Conservation (phyloP, 345 rosid species). For the Eucalyptus tenuipes region DNA sequence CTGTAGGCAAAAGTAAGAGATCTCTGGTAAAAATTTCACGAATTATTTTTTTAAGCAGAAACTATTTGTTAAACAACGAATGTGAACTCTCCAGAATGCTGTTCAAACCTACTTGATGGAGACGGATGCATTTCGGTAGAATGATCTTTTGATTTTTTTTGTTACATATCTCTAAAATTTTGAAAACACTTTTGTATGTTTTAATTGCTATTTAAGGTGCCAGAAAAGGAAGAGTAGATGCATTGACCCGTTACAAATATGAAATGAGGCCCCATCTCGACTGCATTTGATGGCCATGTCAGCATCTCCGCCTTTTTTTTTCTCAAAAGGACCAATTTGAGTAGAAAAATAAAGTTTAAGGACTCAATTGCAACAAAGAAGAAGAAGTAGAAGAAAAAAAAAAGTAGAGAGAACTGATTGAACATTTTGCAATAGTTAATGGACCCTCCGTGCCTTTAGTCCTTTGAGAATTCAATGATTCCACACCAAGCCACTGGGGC, state of each 20-base stretch:
- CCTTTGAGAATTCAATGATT: neutral
- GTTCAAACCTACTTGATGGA: neutral
- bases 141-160: neutral
- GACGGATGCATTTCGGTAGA: neutral
- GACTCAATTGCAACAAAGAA: neutral
- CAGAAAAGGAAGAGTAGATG: neutral
- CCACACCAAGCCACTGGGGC: neutral
- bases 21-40: neutral
- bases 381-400: no score
- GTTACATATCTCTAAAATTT: neutral
- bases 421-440: neutral
- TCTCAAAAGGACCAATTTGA: neutral
- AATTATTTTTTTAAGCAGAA: neutral
- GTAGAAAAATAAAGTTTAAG: neutral
- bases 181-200: neutral
- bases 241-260: no score
- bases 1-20: neutral
- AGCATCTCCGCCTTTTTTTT: neutral
- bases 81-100: neutral
- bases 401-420: neutral
- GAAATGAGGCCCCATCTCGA: no score
- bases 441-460: neutral
- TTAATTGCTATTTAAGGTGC: neutral
- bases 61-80: neutral
- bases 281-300: neutral